Percentiles rank a stretch among this genome's conserved stretches.
phyloP scores from a whole-genome alignment of 1,284 basidiomycete genomes.

The Cryptococcus sp. region DNA sequence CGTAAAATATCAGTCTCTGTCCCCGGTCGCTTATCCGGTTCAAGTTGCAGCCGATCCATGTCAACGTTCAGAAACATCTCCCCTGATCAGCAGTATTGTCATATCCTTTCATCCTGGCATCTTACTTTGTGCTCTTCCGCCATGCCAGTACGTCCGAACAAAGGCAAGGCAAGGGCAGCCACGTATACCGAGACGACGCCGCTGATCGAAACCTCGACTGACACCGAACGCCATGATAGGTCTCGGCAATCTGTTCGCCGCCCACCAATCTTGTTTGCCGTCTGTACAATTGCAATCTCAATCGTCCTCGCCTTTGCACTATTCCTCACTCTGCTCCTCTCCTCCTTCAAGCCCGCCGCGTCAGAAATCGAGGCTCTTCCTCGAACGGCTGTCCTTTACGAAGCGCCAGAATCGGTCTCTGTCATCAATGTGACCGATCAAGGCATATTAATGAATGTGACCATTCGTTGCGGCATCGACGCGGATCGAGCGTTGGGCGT shows the following conservation, averaged over 20 bases:
- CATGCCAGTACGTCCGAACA: slow-evolving; percentile 5
- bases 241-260: neutral
- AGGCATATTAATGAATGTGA: slow-evolving; percentile 44
- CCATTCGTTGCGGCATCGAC: slow-evolving; percentile 44
- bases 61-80: too few species aligned
- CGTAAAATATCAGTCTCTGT: too few species aligned
- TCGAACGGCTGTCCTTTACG: slow-evolving; percentile 34
- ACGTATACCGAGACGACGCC: slow-evolving; percentile 9
- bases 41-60: too few species aligned
- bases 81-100: too few species aligned
- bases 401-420: slow-evolving; percentile 31
- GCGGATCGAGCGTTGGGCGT: slow-evolving; percentile 40
- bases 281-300: slow-evolving; percentile 26
- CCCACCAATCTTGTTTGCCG: slow-evolving; percentile 23
- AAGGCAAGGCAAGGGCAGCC: slow-evolving; percentile 9
- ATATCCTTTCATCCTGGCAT: too few species aligned
- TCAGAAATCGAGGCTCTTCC: slow-evolving; percentile 28
- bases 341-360: slow-evolving; percentile 38
- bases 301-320: slow-evolving; percentile 29
- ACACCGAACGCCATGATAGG: neutral
- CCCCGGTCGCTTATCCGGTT: too few species aligned
- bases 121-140: too few species aligned
- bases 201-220: slow-evolving; percentile 10
- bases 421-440: slow-evolving; percentile 46
- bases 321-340: slow-evolving; percentile 35